Base-by-base conservation (phyloP, 441 rosid species). In the Erodium moschatum region DNA sequence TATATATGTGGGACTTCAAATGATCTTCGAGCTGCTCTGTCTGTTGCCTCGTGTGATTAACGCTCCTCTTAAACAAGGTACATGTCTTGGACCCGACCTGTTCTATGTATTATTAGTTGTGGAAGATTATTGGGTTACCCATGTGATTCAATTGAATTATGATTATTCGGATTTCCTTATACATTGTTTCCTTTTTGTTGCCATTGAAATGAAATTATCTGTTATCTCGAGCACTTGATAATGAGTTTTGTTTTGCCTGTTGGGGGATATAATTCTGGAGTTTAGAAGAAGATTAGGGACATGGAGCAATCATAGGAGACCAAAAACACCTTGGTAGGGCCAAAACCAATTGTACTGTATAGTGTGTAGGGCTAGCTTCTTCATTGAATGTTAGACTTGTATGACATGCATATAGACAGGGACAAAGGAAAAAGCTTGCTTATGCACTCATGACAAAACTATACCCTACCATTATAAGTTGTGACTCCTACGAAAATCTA, bases 1-100 rank as follows among this genome's bases (percentile, higher is more conserved):
- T 92, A 95, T 35, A 81, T 83, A 29, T 80, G 91, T 35, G 99
- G 96, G 74, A 95, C 99, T 50, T 87, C 99, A 0, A 90, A 95
- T 44, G 96, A 95, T 78, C 98, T 95, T 42, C 93, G 99, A 4
- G 95, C 89, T 44, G 97, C 93, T 6, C 96, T 90, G 38, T 90
- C 97, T 35, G 89, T 92, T 62, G 84, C 93, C 73, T 89, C 98
- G 11, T 88, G 84, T 54, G 98, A 95, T 85, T 94, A 72, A 80
- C 58, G 15, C 11, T 19, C 33, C 31, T 12, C 33, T 61, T 4
- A 61, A 61, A 21, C 33, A 61, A 61, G 64, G 64, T 61, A 61
- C 15, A 21, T 21, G 13, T 61, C 64, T 61, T 24, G 33, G 64
- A 61, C 64, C 10, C 31, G 20, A 19, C 27, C 4, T 58, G 64